Evolutionary conservation across 495 filamentous ascomycete species (phyloP).

Genomic region (Annulohypoxylon maeteangense): DNA sequence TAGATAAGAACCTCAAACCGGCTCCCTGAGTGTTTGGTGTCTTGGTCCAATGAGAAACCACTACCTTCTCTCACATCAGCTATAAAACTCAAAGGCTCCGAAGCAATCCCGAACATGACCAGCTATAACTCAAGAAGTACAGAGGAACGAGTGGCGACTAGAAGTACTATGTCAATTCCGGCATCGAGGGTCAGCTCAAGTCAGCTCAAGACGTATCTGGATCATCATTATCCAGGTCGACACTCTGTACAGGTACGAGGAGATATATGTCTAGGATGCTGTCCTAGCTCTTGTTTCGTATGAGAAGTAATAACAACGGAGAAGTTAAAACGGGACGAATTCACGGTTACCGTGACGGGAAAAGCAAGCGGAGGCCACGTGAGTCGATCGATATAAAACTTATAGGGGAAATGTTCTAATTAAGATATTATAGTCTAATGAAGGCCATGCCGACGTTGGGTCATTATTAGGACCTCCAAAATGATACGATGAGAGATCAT

Average conservation of each 20-base stretch:
- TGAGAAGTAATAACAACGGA: neutral
- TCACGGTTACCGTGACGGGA: neutral
- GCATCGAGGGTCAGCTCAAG: slow-evolving; percentile 1
- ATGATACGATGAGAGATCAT: no score
- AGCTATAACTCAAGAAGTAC: neutral
- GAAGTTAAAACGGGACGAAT: slow-evolving; percentile 19
- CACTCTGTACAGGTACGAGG: slow-evolving; percentile 17
- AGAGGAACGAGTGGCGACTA: neutral
- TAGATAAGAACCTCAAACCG: neutral
- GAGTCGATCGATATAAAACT: neutral
- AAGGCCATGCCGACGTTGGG: neutral
- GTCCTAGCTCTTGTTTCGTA: neutral
- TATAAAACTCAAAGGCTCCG: neutral
- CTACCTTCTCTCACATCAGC: neutral
- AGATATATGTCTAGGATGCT: neutral
- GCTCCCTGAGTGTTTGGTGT: neutral
- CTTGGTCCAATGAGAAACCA: neutral
- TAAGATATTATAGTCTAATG: neutral
- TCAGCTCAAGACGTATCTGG: slow-evolving; percentile 6
- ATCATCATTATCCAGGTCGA: slow-evolving; percentile 9
- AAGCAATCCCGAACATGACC: neutral
- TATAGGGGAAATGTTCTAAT: neutral
- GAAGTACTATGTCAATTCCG: neutral
- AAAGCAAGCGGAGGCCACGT: neutral
- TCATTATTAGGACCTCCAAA: neutral